Evolutionary conservation across 306 rosid genomes (phyloP), one percentile per base, ranked within the genome.

Genomic region (Parietaria judaica): DNA sequence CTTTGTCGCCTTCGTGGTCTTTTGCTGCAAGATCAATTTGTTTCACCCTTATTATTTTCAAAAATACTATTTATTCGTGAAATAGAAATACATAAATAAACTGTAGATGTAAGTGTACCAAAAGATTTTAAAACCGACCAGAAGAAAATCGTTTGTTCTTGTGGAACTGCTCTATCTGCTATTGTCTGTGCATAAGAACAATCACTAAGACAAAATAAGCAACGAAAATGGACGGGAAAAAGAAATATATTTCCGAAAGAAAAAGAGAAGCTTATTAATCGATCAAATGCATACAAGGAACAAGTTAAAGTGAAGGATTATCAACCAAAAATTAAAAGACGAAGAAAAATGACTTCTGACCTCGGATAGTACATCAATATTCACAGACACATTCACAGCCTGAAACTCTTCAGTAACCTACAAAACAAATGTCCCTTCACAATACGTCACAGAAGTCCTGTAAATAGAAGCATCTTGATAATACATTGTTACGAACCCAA

Each of bases 361-460:
- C 89, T 82, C 80, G 74, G 70, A 73, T 70, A 83, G 69, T 66
- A 81, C 47, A 65, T 82, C 87, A 62, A 76, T 49, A 69, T 86
- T 88, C 61, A 92, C 95, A 60, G 96, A 92, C 80, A 92, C 96
- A 14, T 92, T 92, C 67, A 92, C 99, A 9, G 99, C 92, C 76
- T 79, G 96, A 80, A 86, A 92, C 75, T 88, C 99, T 72, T 85
- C 90, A 67, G 95, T 82, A 51, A 86, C 99, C 99, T 92, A 74
- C 71, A 83, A 79, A 78, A 74, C 5, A 76, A 64, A 74, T 45
- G 56, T 61, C 50, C 62, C 65, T 67, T 76, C 56, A 77, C 66
- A 49, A 71, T 67, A 62, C 71, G 14, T 65, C 72, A 66, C 51
- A 65, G 66, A 79, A 77, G 13, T 43, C 65, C 76, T 59, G 39